Base-by-base conservation (phyloP, 768 basidiomycete species). In the Hortiboletus campestris region DNA sequence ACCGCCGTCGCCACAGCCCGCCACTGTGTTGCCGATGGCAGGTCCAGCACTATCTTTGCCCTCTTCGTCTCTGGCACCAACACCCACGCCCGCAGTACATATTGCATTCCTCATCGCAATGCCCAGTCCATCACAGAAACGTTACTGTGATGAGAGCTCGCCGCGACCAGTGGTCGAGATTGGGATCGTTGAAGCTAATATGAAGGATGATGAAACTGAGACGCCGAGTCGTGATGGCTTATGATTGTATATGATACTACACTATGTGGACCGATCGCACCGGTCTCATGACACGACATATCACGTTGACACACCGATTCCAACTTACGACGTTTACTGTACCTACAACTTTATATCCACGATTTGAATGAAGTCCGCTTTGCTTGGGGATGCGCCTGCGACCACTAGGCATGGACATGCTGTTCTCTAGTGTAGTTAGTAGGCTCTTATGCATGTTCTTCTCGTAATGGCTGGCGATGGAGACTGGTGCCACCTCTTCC, bases 101-200 rank as follows among this genome's bases (percentile, higher is more conserved):
- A 69, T 80, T 31, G 72, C 75, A 0, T 76, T 80, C 17, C 65
- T 80, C 32, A 75, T 80, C 39, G 77, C 79, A 6, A 78, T 80
- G 79, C 78, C 78, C 19, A 34, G 29, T 25, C 13, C 29, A 11
- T 35, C 57, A 16, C 58, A 22, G 42, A 54, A 49, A 19, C 57
- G 51, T 11, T 11, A 49, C 16, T 16, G 35, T 14, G 71, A 69
- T 32, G 67, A 64, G 31, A 57, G 38, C 12, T 62, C 61, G n/a
- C 64, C 67, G n/a, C n/a, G n/a, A 13, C 75, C 75, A 5, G 60
- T 67, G 32, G 45, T 75, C 6, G 74, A 75, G 59, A 58, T 75
- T 11, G 74, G 74, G 4, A 25, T 73, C 5, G 60, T 61, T 5
- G 59, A 67, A 29, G 62, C 69, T 1, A 31, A 53, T 9, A 14